These are phyloP conservation scores for Alternaria alternata DNA, from an alignment of 2,329 filamentous ascomycete species.

Conservation along the genomic window DNA sequence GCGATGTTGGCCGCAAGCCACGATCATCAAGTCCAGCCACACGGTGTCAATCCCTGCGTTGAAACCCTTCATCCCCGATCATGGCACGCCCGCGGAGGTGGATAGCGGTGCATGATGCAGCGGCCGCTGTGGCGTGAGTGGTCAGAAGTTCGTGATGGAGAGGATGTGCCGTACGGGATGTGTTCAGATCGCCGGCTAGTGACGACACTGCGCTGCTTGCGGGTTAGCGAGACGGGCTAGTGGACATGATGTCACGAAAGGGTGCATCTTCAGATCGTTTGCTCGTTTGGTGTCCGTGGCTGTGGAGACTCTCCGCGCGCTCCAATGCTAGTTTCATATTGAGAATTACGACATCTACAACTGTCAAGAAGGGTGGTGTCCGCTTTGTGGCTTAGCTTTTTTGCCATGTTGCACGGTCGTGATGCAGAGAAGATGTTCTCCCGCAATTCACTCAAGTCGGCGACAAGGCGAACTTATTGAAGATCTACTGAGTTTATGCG, in stretches of 20 bases:
- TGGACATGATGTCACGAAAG: not conserved
- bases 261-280: not conserved
- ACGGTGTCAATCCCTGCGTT: not conserved
- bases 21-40: not conserved
- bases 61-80: slow-evolving; percentile 2
- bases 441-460: not conserved
- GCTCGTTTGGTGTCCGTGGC: not conserved
- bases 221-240: not conserved
- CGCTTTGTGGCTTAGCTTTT: too few species aligned
- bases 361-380: too few species aligned
- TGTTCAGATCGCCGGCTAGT: not conserved
- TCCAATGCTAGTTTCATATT: too few species aligned
- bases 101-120: not conserved
- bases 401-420: not conserved
- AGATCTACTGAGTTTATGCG: not conserved
- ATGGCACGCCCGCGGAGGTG: not conserved
- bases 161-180: not conserved
- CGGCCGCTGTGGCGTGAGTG: not conserved
- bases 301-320: not conserved
- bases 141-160: not conserved
- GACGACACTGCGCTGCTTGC: not conserved
- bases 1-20: not conserved
- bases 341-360: too few species aligned
- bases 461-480: not conserved
- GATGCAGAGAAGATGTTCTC: not conserved